Percentiles rank a stretch among this genome's conserved stretches.
These are phyloP conservation scores for Digitaria exilis DNA, from an alignment of 202 grass and related monocot genomes.

Conservation along the genomic window DNA sequence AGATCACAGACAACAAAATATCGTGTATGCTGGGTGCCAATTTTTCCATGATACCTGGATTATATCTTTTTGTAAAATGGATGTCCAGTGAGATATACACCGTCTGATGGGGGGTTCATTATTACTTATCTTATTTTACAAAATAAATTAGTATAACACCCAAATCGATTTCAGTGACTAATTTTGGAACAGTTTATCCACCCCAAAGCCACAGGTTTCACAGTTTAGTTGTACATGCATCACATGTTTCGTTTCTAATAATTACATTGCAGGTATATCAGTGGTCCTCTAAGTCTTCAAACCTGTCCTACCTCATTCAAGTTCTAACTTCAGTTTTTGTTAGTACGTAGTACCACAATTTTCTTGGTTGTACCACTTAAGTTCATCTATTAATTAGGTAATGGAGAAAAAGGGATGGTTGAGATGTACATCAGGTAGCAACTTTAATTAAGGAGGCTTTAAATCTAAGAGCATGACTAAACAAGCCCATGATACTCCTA, in stretches of 20 bases:
- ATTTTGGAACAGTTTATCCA: background rate
- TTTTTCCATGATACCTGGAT: background rate
- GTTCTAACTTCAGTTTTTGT: conserved; percentile 17
- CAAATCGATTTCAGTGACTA: background rate
- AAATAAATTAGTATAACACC: too few relatives aligned
- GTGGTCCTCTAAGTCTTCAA: conserved; percentile 27
- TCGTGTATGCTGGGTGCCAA: background rate
- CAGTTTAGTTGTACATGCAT: background rate
- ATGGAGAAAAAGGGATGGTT: background rate
- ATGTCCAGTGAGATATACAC: background rate
- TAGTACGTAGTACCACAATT: background rate
- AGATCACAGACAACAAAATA: background rate
- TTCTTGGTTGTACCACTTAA: background rate
- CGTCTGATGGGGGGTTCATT: too few relatives aligned
- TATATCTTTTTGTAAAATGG: background rate
- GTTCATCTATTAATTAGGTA: background rate
- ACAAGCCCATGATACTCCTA: background rate
- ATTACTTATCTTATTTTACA: too few relatives aligned
- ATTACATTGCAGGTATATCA: conserved; percentile 1
- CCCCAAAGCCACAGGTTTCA: too few relatives aligned
- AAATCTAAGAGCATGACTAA: background rate
- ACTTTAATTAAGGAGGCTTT: background rate
- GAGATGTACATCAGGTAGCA: background rate
- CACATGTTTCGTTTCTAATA: background rate
- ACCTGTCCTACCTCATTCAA: conserved; percentile 7